These are phyloP conservation scores for Jacaranda mimosifolia DNA, from an alignment of 257 asterid species.

Conservation along the genomic window DNA sequence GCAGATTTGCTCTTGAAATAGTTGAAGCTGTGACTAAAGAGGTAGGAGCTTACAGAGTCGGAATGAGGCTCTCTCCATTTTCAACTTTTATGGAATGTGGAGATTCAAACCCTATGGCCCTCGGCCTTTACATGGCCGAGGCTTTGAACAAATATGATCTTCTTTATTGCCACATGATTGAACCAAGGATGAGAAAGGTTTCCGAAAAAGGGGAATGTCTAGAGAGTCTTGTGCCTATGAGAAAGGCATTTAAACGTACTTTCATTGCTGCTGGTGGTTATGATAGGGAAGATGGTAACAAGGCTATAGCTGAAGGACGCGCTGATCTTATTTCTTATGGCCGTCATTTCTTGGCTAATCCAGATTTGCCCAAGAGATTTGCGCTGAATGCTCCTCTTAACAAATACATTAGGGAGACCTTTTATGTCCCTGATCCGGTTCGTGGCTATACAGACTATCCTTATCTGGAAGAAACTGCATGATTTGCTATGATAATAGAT, in stretches of 20 bases:
- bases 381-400: conserved; percentile 51
- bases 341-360: conserved; percentile 56
- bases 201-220: conserved; percentile 29
- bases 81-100: conserved; percentile 34
- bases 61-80: conserved; percentile 53
- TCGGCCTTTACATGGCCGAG: conserved; percentile 49
- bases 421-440: conserved; percentile 46
- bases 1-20: conserved; percentile 51
- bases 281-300: conserved; percentile 49
- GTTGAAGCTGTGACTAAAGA: conserved; percentile 46
- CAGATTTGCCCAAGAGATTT: conserved; percentile 53
- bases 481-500: too few relatives aligned
- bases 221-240: conserved; percentile 44
- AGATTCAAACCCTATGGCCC: conserved; percentile 54
- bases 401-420: conserved; percentile 44
- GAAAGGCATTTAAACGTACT: conserved; percentile 52
- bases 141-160: conserved; percentile 47
- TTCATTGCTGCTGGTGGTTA: conserved; percentile 56
- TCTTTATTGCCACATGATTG: conserved; percentile 57
- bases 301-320: conserved; percentile 45
- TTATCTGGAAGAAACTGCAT: not conserved
- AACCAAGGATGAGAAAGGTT: conserved; percentile 49
- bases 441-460: conserved; percentile 50
- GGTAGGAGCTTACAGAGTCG: conserved; percentile 35
- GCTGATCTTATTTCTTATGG: conserved; percentile 58